A percentile compares a stretch with the other conserved stretches of the same genome.
These are phyloP conservation scores for Bipolaris bicolor DNA, from an alignment of 2,329 filamentous ascomycete genomes.

Conservation along the genomic window DNA sequence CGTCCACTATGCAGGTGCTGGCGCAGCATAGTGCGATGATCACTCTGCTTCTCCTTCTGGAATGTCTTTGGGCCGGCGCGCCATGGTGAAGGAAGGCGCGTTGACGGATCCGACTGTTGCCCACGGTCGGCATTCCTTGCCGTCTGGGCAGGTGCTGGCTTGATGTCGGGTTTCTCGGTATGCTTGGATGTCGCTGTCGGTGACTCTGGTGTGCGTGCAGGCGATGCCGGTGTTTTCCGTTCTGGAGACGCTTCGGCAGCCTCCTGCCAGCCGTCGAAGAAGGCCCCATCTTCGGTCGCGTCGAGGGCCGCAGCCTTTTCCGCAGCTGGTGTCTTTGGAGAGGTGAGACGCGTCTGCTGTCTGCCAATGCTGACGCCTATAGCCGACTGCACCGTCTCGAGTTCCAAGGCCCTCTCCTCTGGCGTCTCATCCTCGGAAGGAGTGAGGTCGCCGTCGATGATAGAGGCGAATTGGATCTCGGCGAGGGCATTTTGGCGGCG, in stretches of 20 bases:
- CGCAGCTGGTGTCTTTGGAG: conserved; percentile 62
- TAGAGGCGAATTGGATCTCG: conserved; percentile 50
- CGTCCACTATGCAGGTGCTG: conserved; percentile 48
- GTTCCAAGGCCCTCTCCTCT: conserved; percentile 36
- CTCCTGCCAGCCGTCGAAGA: conserved; percentile 54
- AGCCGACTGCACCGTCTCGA: conserved; percentile 53
- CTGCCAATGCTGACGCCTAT: conserved; percentile 66
- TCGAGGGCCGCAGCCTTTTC: conserved; percentile 66
- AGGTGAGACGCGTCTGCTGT: conserved; percentile 62
- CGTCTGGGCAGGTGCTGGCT: not conserved
- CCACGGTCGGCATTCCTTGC: conserved; percentile 12
- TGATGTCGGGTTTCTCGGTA: not conserved
- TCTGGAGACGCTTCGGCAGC: conserved; percentile 11
- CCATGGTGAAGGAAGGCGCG: conserved; percentile 55
- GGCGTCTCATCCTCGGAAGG: conserved; percentile 54
- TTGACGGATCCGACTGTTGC: conserved; percentile 20
- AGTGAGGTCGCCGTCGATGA: conserved; percentile 50
- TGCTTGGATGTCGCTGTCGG: not conserved
- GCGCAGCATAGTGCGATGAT: conserved; percentile 46
- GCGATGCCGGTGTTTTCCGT: not conserved
- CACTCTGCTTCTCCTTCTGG: conserved; percentile 38
- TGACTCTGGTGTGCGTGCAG: not conserved
- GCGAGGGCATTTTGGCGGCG: conserved; percentile 48
- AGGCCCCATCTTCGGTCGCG: conserved; percentile 51
- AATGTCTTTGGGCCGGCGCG: conserved; percentile 48